Percentiles rank a stretch among this genome's conserved stretches.
These are phyloP conservation scores for Leccinum pachyderme DNA, from an alignment of 1,284 basidiomycete genomes.

Conservation along the genomic window DNA sequence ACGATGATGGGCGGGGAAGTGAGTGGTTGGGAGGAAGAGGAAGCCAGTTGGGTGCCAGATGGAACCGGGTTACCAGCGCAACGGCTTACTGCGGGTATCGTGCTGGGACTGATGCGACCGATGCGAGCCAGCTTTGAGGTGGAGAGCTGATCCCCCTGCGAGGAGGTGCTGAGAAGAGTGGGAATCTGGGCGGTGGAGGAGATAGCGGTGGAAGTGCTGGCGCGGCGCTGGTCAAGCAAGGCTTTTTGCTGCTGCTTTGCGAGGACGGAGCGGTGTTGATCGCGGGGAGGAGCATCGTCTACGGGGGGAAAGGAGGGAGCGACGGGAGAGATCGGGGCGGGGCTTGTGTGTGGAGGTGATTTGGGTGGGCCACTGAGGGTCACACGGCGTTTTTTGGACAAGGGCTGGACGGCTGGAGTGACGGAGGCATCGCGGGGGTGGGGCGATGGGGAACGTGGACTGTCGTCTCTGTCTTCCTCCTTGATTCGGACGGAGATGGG, in stretches of 20 bases:
- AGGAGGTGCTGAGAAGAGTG: conserved; percentile 23
- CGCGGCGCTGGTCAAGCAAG: conserved; percentile 65
- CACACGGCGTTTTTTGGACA: conserved; percentile 70
- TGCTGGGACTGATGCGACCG: conserved; percentile 39
- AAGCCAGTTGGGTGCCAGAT: conserved; percentile 23
- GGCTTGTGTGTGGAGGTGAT: conserved; percentile 39
- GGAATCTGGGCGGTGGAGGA: conserved; percentile 24
- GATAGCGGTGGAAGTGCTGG: conserved; percentile 48
- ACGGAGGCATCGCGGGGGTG: conserved; percentile 31
- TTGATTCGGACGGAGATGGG: conserved; percentile 54
- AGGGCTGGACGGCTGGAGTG: conserved; percentile 43
- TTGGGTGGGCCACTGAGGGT: conserved; percentile 60
- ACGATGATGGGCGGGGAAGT: conserved; percentile 30
- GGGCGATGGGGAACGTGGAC: conserved; percentile 32
- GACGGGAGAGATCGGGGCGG: conserved; percentile 62
- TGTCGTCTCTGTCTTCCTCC: conserved; percentile 56
- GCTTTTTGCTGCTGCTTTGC: conserved; percentile 70
- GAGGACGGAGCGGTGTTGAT: conserved; percentile 62
- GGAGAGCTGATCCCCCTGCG: conserved; percentile 31
- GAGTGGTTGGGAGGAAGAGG: conserved; percentile 19
- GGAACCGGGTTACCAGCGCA: conserved; percentile 25
- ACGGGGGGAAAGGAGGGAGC: conserved; percentile 61
- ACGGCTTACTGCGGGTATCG: conserved; percentile 27
- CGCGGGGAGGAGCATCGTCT: conserved; percentile 56
- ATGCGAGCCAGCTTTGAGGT: conserved; percentile 27